phyloP scores from a whole-genome alignment of 768 basidiomycete genomes.

The Kwoniella heveanensis region DNA sequence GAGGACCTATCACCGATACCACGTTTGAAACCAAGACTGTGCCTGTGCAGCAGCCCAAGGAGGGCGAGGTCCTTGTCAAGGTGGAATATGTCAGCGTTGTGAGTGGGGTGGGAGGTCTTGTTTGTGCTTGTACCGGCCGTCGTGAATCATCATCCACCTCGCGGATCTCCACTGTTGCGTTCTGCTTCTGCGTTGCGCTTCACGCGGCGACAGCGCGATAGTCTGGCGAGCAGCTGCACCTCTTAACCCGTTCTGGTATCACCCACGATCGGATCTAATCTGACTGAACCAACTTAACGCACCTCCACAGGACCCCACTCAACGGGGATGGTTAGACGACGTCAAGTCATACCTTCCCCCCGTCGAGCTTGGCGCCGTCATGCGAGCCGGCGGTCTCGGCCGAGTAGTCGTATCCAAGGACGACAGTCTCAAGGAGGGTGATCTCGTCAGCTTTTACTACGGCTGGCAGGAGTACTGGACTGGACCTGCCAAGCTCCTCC shows the following conservation, averaged over 20 bases:
- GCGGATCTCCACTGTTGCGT: too few species aligned
- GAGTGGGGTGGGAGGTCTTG: too few species aligned
- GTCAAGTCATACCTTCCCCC: slow-evolving; percentile 60
- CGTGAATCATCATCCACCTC: too few species aligned
- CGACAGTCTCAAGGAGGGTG: slow-evolving; percentile 66
- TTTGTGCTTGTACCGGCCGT: too few species aligned
- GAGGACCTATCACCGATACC: slow-evolving; percentile 65
- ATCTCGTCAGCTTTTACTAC: slow-evolving; percentile 62
- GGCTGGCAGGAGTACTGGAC: slow-evolving; percentile 55
- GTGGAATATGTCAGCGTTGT: slow-evolving; percentile 66
- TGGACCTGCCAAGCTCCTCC: slow-evolving; percentile 42
- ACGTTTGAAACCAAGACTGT: slow-evolving; percentile 67
- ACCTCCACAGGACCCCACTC: slow-evolving; percentile 76
- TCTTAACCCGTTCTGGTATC: too few species aligned
- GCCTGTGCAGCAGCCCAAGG: slow-evolving; percentile 50
- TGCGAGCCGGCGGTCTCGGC: slow-evolving; percentile 72
- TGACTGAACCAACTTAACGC: too few species aligned
- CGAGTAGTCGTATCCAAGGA: slow-evolving; percentile 65
- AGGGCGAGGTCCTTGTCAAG: slow-evolving; percentile 68
- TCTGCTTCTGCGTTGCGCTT: too few species aligned
- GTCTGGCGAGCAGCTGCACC: too few species aligned
- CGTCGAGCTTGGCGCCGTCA: slow-evolving; percentile 69
- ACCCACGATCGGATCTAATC: too few species aligned
- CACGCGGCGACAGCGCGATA: too few species aligned
- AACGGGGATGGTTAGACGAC: slow-evolving; percentile 77